phyloP scores from a whole-genome alignment of 164 flowering plant genomes.

The Stephania cephalantha region DNA sequence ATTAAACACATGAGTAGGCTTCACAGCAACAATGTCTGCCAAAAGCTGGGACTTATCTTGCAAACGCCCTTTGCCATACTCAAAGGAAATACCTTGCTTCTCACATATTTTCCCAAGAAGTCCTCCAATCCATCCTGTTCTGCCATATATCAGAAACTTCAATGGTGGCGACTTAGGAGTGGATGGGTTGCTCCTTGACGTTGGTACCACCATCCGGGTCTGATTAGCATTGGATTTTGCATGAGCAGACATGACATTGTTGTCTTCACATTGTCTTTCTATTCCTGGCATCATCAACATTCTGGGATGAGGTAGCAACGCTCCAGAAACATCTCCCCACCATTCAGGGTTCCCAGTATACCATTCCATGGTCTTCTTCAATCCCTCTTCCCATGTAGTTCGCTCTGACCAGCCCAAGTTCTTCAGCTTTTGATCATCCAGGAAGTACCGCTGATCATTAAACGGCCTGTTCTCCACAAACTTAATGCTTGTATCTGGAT shows the following conservation, averaged over 20 bases:
- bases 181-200: slow-evolving; percentile 1
- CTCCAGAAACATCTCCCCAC: slow-evolving; percentile 15
- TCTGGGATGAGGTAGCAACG: slow-evolving; percentile 13
- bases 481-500: slow-evolving; percentile 12
- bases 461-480: slow-evolving; percentile 15
- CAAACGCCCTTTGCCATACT: slow-evolving; percentile 12
- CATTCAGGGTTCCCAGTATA: slow-evolving; percentile 10
- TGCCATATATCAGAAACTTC: slow-evolving; percentile 12
- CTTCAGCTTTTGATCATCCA: slow-evolving; percentile 15
- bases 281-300: slow-evolving; percentile 16
- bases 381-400: slow-evolving; percentile 11
- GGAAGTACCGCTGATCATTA: slow-evolving; percentile 13
- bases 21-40: slow-evolving; percentile 5
- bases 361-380: slow-evolving; percentile 13
- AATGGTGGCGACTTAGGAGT: slow-evolving; percentile 11
- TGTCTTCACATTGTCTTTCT: slow-evolving; percentile 13
- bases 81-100: slow-evolving; percentile 14
- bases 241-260: not conserved
- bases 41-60: slow-evolving; percentile 1
- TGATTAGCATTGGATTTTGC: slow-evolving; percentile 5
- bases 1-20: slow-evolving; percentile 14
- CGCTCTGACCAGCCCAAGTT: slow-evolving; percentile 9
- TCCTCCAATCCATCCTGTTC: slow-evolving; percentile 14
- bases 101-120: slow-evolving; percentile 11
- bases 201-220: slow-evolving; percentile 11